Evolutionary conservation across 768 basidiomycete genomes (phyloP).

Genomic region (Tylopilus felleus): DNA sequence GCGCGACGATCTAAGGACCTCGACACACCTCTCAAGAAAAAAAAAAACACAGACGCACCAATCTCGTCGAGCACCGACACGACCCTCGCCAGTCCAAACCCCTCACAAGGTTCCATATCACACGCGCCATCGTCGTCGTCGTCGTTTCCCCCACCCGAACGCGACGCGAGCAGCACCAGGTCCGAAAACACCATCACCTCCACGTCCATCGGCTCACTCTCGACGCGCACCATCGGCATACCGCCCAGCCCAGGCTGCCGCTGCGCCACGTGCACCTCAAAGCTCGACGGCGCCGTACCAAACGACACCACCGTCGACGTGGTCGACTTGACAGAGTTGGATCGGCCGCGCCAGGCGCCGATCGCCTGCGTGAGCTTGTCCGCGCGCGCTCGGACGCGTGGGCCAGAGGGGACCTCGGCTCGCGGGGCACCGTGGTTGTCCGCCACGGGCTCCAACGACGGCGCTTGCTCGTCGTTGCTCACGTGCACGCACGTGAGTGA

Average conservation of each 20-base stretch:
- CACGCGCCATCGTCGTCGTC: conserved; percentile 27
- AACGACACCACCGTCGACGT: conserved; percentile 28
- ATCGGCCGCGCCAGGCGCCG: conserved; percentile 44
- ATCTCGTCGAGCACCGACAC: conserved; percentile 43
- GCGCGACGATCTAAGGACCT: conserved; percentile 21
- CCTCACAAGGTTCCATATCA: conserved; percentile 42
- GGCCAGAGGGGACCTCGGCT: background rate
- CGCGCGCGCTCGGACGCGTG: conserved; percentile 11
- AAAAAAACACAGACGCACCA: conserved; percentile 3
- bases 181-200: conserved; percentile 65
- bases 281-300: conserved; percentile 29
- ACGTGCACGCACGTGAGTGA: conserved; percentile 44
- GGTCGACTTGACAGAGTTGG: conserved; percentile 36
- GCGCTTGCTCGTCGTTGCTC: conserved; percentile 28
- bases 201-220: conserved; percentile 26
- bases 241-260: background rate
- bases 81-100: conserved; percentile 47
- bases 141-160: conserved; percentile 13
- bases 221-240: conserved; percentile 24
- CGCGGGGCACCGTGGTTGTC: background rate
- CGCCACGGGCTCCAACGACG: background rate
- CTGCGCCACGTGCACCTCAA: conserved; percentile 17
- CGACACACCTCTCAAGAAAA: background rate
- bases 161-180: conserved; percentile 53
- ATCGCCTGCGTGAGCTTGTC: conserved; percentile 40